A percentile compares a stretch with the other conserved stretches of the same genome.
phyloP scores from a whole-genome alignment of 768 basidiomycete genomes.

The Flagelloscypha sp. region DNA sequence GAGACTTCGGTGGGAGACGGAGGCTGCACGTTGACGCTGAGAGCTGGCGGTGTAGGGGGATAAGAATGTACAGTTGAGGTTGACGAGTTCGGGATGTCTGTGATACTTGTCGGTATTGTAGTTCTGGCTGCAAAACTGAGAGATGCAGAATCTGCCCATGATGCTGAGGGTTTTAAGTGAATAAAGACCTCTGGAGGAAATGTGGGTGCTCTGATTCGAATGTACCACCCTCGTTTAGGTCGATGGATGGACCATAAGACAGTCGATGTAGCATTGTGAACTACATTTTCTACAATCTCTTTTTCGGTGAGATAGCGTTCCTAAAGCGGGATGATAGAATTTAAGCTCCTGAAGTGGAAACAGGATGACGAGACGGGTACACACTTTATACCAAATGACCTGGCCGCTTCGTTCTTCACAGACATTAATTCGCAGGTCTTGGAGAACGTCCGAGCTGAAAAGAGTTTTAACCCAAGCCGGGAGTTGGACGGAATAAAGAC shows the following conservation, averaged over 20 bases:
- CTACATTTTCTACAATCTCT: slow-evolving; percentile 68
- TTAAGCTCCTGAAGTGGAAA: slow-evolving; percentile 5
- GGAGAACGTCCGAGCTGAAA: slow-evolving; percentile 71
- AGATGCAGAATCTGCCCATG: no score
- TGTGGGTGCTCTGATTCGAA: slow-evolving; percentile 61
- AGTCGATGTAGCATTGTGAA: slow-evolving; percentile 60
- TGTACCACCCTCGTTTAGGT: slow-evolving; percentile 79
- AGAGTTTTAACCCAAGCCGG: no score
- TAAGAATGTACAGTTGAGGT: slow-evolving; percentile 41
- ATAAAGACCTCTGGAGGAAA: slow-evolving; percentile 60
- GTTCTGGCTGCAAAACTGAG: slow-evolving; percentile 39
- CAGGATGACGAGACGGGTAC: slow-evolving; percentile 10
- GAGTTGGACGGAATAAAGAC: no score
- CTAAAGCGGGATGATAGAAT: slow-evolving; percentile 29
- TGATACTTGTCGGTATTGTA: slow-evolving; percentile 42
- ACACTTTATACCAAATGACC: slow-evolving; percentile 70
- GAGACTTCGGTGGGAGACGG: slow-evolving; percentile 26
- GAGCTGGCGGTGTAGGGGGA: slow-evolving; percentile 44
- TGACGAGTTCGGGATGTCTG: slow-evolving; percentile 43
- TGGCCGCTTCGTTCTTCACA: slow-evolving; percentile 46
- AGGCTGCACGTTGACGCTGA: slow-evolving; percentile 20
- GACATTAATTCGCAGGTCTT: slow-evolving; percentile 61
- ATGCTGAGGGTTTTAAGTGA: slow-evolving; percentile 35
- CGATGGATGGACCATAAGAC: slow-evolving; percentile 72
- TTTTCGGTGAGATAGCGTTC: slow-evolving; percentile 66